A percentile compares a stretch with the other conserved stretches of the same genome.
Conservation (phyloP, 2,329 filamentous ascomycete species). For the Emydomyces testavorans region DNA sequence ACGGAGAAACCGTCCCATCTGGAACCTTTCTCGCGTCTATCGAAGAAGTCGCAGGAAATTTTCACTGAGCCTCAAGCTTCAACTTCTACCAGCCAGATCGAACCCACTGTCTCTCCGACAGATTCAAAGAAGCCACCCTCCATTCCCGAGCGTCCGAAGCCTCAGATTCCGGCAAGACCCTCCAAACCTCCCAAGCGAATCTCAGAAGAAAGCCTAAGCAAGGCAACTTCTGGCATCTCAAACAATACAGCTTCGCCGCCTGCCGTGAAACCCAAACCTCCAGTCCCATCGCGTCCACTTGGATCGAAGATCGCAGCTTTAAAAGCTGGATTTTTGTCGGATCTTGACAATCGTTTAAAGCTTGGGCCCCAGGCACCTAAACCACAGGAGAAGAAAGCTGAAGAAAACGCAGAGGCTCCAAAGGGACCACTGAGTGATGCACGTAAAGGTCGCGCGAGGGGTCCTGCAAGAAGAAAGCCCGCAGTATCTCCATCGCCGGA, state of each 20-base stretch:
- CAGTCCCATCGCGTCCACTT: conserved; percentile 63
- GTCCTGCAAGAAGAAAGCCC: conserved; percentile 65
- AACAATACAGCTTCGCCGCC: conserved; percentile 27
- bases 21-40: conserved; percentile 24
- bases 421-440: conserved; percentile 78
- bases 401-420: conserved; percentile 50
- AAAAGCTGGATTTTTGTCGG: conserved; percentile 83
- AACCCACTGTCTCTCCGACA: conserved; percentile 33
- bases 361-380: conserved; percentile 70
- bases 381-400: conserved; percentile 55
- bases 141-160: conserved; percentile 51
- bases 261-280: conserved; percentile 62
- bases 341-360: conserved; percentile 79
- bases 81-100: conserved; percentile 21
- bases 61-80: conserved; percentile 20
- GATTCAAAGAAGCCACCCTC: conserved; percentile 42
- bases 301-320: conserved; percentile 83
- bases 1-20: conserved; percentile 27
- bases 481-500: conserved; percentile 37
- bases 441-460: conserved; percentile 77
- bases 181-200: conserved; percentile 39
- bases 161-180: conserved; percentile 54
- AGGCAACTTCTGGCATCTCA: conserved; percentile 31
- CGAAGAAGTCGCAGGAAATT: conserved; percentile 25
- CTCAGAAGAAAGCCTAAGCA: conserved; percentile 27